Base-by-base conservation (phyloP, 805 yeast species). In the Starmera caribaea region DNA sequence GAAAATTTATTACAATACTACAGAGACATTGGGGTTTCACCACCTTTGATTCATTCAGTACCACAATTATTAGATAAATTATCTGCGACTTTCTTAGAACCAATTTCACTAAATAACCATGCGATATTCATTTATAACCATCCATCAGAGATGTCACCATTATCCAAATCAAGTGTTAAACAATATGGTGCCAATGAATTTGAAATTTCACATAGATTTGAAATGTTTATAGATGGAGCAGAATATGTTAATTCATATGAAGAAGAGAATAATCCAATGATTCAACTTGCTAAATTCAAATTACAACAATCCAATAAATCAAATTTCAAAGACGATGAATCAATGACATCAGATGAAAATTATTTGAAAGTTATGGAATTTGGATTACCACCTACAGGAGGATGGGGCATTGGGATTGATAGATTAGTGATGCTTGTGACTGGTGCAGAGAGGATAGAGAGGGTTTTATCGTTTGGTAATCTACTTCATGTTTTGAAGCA, bases 381-480 rank as follows among this genome's bases (percentile, higher is more conserved):
- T 71, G 97, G 96, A 1, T 72, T 92, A 63, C 97, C 97, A 3
- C 98, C 98, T 1, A 90, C 97, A 3, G 97, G 95, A 2, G 99
- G 99, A 0, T 85, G 96, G 85, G 99, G 98, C 1, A 64, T 95
- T 43, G 99, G 99, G 0, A 70, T 92, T 16, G 99, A 92, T 54
- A 61, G 99, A 39, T 59, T 92, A 30, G 78, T 80, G 38, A 87
- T 90, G 97, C 58, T 86, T 15, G 62, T 90, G 28, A 71, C 82
- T 4, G 79, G 74, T 0, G 61, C 71, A 32, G 63, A 63, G 16
- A 65, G 95, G 26, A 88, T 92, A 14, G 90, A 81, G 39, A 74
- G 74, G 11, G 94, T 87, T 1, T 58, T 87, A 29, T 65, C 81
- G 0, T 87, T 87, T 59, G 96, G 95, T 0, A 74, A 73, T 36